Evolutionary conservation across 768 basidiomycete species (phyloP), one percentile per base, ranked within the genome.

Genomic region (Suillus subaureus): DNA sequence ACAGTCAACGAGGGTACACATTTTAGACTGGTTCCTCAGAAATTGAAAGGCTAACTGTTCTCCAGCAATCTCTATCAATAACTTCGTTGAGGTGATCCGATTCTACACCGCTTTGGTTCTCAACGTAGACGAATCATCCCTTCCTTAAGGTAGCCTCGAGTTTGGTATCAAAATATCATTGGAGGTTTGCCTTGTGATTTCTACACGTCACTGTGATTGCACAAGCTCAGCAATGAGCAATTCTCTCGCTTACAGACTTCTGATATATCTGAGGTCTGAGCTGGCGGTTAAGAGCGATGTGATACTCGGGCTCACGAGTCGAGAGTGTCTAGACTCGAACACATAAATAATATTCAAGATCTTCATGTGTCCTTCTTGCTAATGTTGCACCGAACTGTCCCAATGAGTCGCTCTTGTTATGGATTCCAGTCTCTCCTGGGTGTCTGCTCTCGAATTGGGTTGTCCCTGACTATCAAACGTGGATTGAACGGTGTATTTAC

Each of bases 1-100:
- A 90, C 90, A 3, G 84, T 92, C 33, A 85, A 92, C 64, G 92
- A 92, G 82, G 82, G 89, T 89, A 70, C 71, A 85, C 71, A 15
- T 13, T 15, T 23, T 39, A 62, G 61, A 40, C 42, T 28, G 35
- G 11, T 42, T 6, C 43, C 3, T n/a, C n/a, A 63, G 42, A 51
- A 40, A 6, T 16, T 64, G 18, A 42, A 55, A 63, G 16, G 26
- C 61, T 56, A 18, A 39, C 35, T 21, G 5, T 13, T 26, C 42
- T 8, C 45, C 64, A 90, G 90, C 79, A 28, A 76, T 88, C 23
- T 69, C 77, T 12, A 81, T 80, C 1, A 83, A 85, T 65, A 75
- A 78, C 6, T 85, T 90, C 66, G 73, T 91, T 54, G 89, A 90
- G 72, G 83, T 87, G 62, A 86, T 91, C 54, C 79, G 85, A 31